These are phyloP conservation scores for Punica granatum DNA, from an alignment of 345 rosid species.

Conservation along the genomic window DNA sequence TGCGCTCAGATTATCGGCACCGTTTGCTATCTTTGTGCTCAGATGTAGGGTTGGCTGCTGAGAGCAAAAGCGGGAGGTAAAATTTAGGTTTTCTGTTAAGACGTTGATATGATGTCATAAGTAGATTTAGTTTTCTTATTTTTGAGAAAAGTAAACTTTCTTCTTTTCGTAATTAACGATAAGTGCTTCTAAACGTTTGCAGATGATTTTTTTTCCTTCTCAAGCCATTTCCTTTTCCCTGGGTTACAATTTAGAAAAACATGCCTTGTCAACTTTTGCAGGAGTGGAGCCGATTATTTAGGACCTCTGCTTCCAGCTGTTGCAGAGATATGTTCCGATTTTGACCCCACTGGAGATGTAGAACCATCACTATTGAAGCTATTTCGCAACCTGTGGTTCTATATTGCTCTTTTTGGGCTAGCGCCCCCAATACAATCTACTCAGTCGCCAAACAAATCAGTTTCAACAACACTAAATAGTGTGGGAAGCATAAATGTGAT, in stretches of 20 bases:
- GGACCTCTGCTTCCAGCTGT: conserved; percentile 98
- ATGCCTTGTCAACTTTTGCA: conserved; percentile 21
- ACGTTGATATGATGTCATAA: conserved; percentile 2
- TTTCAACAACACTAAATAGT: conserved; percentile 62
- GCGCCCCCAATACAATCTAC: conserved; percentile 82
- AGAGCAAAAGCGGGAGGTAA: conserved; percentile 94
- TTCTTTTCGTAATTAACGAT: background rate
- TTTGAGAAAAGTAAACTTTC: background rate
- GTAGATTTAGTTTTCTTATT: background rate
- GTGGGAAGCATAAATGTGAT: conserved; percentile 60
- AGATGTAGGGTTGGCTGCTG: conserved; percentile 96
- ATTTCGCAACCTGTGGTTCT: conserved; percentile 98
- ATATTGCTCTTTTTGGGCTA: conserved; percentile 91
- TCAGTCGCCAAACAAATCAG: conserved; percentile 56
- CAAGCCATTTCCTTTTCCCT: background rate
- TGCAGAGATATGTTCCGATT: conserved; percentile 94
- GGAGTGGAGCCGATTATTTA: conserved; percentile 97
- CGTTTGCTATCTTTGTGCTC: conserved; percentile 94
- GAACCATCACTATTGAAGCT: conserved; percentile 93
- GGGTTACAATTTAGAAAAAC: background rate
- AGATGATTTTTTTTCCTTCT: background rate
- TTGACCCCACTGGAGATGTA: conserved; percentile 74
- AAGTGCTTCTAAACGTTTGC: background rate
- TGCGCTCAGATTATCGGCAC: conserved; percentile 91
- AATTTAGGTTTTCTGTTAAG: background rate